Evolutionary conservation across 2,329 filamentous ascomycete genomes (phyloP), one percentile per base, ranked within the genome.

Genomic region (Stachybotrys chartarum): DNA sequence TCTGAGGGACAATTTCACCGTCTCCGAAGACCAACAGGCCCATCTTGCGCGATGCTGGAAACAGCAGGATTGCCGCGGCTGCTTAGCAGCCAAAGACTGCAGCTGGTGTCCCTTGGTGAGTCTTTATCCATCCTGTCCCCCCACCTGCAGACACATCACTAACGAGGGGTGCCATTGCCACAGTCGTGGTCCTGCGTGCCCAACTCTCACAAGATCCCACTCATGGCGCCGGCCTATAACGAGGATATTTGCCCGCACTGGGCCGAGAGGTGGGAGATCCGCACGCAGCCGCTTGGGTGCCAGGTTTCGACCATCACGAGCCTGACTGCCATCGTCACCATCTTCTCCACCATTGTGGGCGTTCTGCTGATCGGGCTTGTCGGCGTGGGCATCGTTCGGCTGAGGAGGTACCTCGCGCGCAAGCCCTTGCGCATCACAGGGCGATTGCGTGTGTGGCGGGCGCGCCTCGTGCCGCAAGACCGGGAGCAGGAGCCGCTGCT

Each of bases 151-250:
- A 45, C 14, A 52, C n/a, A 30, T 17, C 46, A 5, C 16, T 44
- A 42, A 39, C 16, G 14, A 52, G 18, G 24, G 14, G 11, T 14
- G 35, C 16, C 17, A 12, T 51, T 45, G 24, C 24, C 24, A 45
- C 55, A 81, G 79, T 78, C 79, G 5, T 78, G 75, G 66, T 75
- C 77, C 0, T 84, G 81, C 63, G 75, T 83, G 1, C 80, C 81
- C 24, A 82, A 82, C 57, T 66, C 70, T 16, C 65, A 76, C 55
- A 54, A 58, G 0, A 63, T 81, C 10, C 77, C 73, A 1, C 62
- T 79, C 32, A 68, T 83, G 16, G 79, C 79, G 2, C 81, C 80
- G 2, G 74, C 76, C 3, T 77, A 72, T 61, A 70, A 81, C 55
- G 68, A 75, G 46, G 65, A 77, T 52, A 70, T 82, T 10, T 84